These are phyloP conservation scores for Melampsora americana DNA, from an alignment of 1,284 basidiomycete species.

Conservation along the genomic window DNA sequence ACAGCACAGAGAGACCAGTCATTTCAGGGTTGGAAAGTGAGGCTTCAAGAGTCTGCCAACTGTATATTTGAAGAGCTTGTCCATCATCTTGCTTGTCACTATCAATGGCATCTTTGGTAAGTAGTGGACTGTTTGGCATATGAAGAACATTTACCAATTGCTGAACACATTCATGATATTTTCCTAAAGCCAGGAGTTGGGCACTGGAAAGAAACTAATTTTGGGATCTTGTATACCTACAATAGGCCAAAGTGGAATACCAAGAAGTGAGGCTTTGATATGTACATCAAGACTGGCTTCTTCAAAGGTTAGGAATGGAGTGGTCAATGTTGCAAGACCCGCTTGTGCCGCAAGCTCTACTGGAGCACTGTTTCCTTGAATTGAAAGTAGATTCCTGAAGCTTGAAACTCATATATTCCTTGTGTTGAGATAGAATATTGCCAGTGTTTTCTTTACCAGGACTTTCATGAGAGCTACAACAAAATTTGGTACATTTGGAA, in stretches of 20 bases:
- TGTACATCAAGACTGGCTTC: background rate
- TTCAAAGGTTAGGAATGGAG: background rate
- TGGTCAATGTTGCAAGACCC: background rate
- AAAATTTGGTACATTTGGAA: background rate
- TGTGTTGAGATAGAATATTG: background rate
- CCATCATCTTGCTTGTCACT: slow-evolving; percentile 21
- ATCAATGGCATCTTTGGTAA: slow-evolving; percentile 9
- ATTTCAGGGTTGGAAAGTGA: background rate
- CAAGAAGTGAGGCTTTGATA: slow-evolving; percentile 2
- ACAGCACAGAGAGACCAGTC: background rate
- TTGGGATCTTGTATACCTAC: slow-evolving; percentile 17
- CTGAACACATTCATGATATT: slow-evolving; percentile 4
- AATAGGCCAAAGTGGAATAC: background rate
- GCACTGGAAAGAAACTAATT: slow-evolving; percentile 22
- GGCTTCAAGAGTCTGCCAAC: slow-evolving; percentile 4
- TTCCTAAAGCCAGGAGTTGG: slow-evolving; percentile 9
- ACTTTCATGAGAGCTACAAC: slow-evolving; percentile 1
- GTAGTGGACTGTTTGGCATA: background rate
- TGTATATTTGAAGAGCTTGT: background rate
- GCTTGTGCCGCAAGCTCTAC: background rate
- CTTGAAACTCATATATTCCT: background rate
- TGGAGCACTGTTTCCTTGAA: background rate
- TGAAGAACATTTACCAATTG: slow-evolving; percentile 3
- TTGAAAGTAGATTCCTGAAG: slow-evolving; percentile 3
- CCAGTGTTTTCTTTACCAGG: background rate